A percentile compares a stretch with the other conserved stretches of the same genome.
Conservation (phyloP, 345 rosid genomes). For the Eucalyptus virginea region DNA sequence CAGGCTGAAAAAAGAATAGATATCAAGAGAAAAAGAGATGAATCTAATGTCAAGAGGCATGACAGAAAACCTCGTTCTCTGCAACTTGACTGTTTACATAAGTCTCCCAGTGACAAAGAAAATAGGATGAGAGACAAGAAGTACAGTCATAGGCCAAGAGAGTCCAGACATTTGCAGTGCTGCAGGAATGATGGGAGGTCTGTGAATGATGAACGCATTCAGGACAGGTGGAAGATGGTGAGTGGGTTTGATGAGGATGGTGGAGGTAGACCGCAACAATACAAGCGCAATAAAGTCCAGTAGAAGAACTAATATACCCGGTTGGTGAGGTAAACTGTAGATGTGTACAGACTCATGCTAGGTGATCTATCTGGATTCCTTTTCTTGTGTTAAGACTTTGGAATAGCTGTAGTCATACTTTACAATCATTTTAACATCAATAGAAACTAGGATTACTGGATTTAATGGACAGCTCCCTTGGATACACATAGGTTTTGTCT, state of each 20-base stretch:
- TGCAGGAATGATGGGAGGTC: neutral
- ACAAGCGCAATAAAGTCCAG: constrained; percentile 5
- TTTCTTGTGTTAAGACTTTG: neutral
- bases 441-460: neutral
- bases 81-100: neutral
- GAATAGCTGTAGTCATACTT: neutral
- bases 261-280: neutral
- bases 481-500: neutral
- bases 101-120: neutral
- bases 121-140: neutral
- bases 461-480: neutral
- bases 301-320: neutral
- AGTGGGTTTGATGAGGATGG: constrained; percentile 3
- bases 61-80: neutral
- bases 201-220: neutral
- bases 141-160: neutral
- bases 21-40: neutral
- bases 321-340: neutral
- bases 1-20: neutral
- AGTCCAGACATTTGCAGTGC: neutral
- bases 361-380: neutral
- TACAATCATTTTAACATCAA: neutral
- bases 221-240: constrained; percentile 32
- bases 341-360: neutral
- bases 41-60: neutral